Conservation (phyloP, 352 stramenopile species). For the Phytophthora citrophthora region DNA sequence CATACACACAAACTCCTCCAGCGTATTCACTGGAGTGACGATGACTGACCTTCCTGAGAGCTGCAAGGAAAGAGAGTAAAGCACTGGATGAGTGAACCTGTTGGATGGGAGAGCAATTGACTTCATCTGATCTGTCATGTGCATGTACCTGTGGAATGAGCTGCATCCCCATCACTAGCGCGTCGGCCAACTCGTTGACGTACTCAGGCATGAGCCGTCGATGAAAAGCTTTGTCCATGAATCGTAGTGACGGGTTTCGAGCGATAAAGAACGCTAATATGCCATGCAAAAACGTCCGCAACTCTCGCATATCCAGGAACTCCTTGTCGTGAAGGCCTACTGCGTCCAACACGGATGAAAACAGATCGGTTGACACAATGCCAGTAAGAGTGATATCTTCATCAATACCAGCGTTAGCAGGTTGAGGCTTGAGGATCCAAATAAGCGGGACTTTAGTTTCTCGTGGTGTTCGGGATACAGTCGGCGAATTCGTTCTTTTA, state of each 20-base stretch:
- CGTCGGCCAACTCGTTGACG: constrained; percentile 47
- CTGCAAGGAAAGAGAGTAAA: constrained; percentile 10
- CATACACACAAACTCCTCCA: constrained; percentile 64
- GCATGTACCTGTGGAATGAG: constrained; percentile 42
- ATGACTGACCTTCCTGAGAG: constrained; percentile 28
- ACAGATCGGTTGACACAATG: constrained; percentile 51
- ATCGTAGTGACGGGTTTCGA: constrained; percentile 51
- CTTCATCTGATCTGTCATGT: constrained; percentile 5
- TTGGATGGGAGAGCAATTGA: constrained; percentile 1
- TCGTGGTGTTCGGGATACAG: constrained; percentile 17
- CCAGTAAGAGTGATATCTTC: neutral
- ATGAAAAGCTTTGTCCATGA: constrained; percentile 72
- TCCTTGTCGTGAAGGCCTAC: constrained; percentile 48
- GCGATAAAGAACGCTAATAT: constrained; percentile 63
- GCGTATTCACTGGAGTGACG: constrained; percentile 48
- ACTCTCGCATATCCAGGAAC: constrained; percentile 49
- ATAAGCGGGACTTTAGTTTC: constrained; percentile 31
- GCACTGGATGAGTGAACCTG: constrained; percentile 1
- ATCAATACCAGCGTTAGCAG: constrained; percentile 9
- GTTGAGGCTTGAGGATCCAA: constrained; percentile 27
- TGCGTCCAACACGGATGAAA: constrained; percentile 42
- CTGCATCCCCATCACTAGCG: constrained; percentile 56
- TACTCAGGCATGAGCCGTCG: constrained; percentile 58
- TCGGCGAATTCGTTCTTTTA: constrained; percentile 11
- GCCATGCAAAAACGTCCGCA: constrained; percentile 57